Conservation (phyloP, 2,329 filamentous ascomycete genomes). For the Pezicula radicicola region DNA sequence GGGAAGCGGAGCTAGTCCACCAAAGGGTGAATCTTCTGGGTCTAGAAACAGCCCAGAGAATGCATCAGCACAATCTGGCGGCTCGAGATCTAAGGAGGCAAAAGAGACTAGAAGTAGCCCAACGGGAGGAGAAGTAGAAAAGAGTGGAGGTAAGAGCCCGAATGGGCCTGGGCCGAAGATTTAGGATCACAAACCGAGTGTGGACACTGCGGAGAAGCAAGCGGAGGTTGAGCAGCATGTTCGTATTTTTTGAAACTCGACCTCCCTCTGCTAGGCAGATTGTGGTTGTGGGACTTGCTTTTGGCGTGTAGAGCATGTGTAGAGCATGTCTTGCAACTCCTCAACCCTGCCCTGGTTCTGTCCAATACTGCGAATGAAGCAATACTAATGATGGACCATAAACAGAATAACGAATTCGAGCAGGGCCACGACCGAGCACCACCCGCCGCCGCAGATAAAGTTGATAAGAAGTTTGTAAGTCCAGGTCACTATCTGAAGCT, state of each 20-base stretch:
- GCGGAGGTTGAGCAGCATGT: slow-evolving; percentile 53
- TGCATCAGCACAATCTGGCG: slow-evolving; percentile 35
- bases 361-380: too few species aligned
- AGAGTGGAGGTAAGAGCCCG: slow-evolving; percentile 20
- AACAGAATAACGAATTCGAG: slow-evolving; percentile 50
- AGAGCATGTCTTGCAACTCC: too few species aligned
- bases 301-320: too few species aligned
- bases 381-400: too few species aligned
- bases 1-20: slow-evolving; percentile 33
- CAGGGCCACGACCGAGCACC: slow-evolving; percentile 46
- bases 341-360: too few species aligned
- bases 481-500: not conserved
- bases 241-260: too few species aligned
- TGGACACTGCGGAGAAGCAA: slow-evolving; percentile 43
- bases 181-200: slow-evolving; percentile 36
- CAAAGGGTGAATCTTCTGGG: slow-evolving; percentile 28
- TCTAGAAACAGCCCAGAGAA: slow-evolving; percentile 25
- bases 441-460: slow-evolving; percentile 43
- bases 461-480: slow-evolving; percentile 48
- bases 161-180: slow-evolving; percentile 49
- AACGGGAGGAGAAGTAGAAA: slow-evolving; percentile 21
- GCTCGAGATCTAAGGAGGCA: slow-evolving; percentile 36
- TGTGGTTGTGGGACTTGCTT: too few species aligned
- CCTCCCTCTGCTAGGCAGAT: too few species aligned
- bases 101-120: slow-evolving; percentile 33